These are phyloP conservation scores for Aspergillus sergii DNA, from an alignment of 2,329 filamentous ascomycete genomes.

Conservation along the genomic window DNA sequence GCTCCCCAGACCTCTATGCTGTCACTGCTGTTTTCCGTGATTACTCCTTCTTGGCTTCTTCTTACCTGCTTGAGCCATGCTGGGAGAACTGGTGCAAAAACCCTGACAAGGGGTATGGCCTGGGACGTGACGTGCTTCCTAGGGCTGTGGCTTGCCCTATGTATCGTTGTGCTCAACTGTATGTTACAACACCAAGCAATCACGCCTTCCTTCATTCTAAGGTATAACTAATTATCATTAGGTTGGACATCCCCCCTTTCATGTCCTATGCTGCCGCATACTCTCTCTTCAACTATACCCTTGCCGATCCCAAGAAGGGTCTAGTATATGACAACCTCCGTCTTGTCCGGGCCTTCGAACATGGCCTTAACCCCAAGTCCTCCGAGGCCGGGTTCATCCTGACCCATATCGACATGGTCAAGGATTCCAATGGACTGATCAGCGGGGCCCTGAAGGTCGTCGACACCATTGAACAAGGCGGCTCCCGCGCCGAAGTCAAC, in stretches of 20 bases:
- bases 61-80: slow-evolving; percentile 89
- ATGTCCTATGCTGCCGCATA: slow-evolving; percentile 78
- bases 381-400: slow-evolving; percentile 97
- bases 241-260: slow-evolving; percentile 80
- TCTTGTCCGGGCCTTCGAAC: slow-evolving; percentile 87
- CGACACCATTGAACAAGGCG: slow-evolving; percentile 53
- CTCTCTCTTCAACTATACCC: slow-evolving; percentile 64
- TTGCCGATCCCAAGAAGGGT: slow-evolving; percentile 59
- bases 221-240: slow-evolving; percentile 26
- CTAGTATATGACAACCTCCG: slow-evolving; percentile 67
- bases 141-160: slow-evolving; percentile 77
- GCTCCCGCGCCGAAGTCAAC: slow-evolving; percentile 64
- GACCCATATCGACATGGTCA: slow-evolving; percentile 94
- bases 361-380: slow-evolving; percentile 80
- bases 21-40: slow-evolving; percentile 89
- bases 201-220: background rate
- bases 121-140: slow-evolving; percentile 74
- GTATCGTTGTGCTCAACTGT: slow-evolving; percentile 82
- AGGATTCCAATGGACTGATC: slow-evolving; percentile 77
- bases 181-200: slow-evolving; percentile 47
- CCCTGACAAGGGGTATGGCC: slow-evolving; percentile 71
- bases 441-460: slow-evolving; percentile 71
- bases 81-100: slow-evolving; percentile 67
- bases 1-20: slow-evolving; percentile 70
- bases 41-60: slow-evolving; percentile 87